Evolutionary conservation across 2,329 filamentous ascomycete species (phyloP), one percentile per base, ranked within the genome.

Genomic region (Penicillium palitans): DNA sequence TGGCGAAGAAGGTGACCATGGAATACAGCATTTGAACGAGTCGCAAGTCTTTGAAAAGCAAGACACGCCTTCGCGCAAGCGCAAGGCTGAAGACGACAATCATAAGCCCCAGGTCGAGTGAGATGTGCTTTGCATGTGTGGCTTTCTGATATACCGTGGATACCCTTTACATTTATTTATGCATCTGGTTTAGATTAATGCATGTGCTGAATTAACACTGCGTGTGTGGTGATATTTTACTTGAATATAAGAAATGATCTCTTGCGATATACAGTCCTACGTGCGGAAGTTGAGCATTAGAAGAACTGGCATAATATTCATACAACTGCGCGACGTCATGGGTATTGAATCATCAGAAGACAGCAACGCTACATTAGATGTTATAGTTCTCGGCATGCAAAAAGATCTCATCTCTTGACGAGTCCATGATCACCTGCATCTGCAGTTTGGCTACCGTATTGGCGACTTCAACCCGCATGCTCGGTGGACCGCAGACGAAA

Each of bases 381-480:
- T 92, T 90, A 78, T 96, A 97, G 74, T 97, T 97, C 81, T 98
- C 93, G 4, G 93, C 90, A 79, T 97, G 93, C 73, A 97, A 76
- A 74, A 93, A 97, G 55, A 98, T 90, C 82, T 97, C 93, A 71
- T 97, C 93, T 47, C 89, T 84, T 67, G 84, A 83, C 35, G 87
- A 84, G 66, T 91, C 88, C 6, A 84, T 87, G 89, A 91, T 92
- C 50, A 98, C 92, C 74, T 88, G 86, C 27, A 84, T 85, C 81
- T 98, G 93, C 68, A 97, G 78, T 58, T 84, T 80, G 3, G 93
- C 93, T 25, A 96, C 91, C 0, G 90, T 90, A 65, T 86, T 90
- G n/a, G 90, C 88, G 17, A 97, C 93, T 65, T 92, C 91, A 13
- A 93, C 86, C 62, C 93, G 81, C 92, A 97, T 96, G 57, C 86